These are phyloP conservation scores for Penicillium malachiteum DNA, from an alignment of 495 filamentous ascomycete genomes.

Conservation along the genomic window DNA sequence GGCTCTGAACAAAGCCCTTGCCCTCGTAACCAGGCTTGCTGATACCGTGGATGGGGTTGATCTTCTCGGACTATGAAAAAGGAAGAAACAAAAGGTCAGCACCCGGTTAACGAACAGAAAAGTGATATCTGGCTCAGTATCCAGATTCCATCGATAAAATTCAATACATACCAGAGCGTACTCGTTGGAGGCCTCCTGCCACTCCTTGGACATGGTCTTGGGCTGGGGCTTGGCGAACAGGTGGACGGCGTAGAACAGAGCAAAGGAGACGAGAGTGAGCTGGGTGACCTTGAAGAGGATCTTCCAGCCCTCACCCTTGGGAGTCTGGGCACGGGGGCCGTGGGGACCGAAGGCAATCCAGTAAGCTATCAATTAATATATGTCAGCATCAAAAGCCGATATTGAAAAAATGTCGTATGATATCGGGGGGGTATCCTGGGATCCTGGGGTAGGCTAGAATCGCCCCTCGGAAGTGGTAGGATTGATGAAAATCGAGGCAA, in stretches of 20 bases:
- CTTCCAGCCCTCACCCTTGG: conserved; percentile 77
- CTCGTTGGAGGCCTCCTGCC: conserved; percentile 88
- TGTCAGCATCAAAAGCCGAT: neutral
- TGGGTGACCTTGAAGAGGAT: conserved; percentile 67
- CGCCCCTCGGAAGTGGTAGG: conserved; percentile 23
- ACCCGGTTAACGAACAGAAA: neutral
- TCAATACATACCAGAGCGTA: conserved; percentile 71
- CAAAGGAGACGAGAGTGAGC: conserved; percentile 59
- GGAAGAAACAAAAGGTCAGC: conserved; percentile 17
- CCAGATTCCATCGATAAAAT: neutral
- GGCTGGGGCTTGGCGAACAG: conserved; percentile 66
- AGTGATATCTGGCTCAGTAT: neutral
- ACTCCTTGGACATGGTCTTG: conserved; percentile 91
- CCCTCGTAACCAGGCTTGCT: conserved; percentile 77
- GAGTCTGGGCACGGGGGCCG: conserved; percentile 77
- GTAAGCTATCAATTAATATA: conserved; percentile 65
- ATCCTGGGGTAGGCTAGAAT: neutral
- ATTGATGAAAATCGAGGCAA: conserved; percentile 5
- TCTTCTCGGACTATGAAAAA: conserved; percentile 66
- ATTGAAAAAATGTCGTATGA: conserved; percentile 5
- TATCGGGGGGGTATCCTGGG: conserved; percentile 1
- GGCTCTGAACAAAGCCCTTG: conserved; percentile 79
- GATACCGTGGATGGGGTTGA: conserved; percentile 84
- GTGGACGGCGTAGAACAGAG: conserved; percentile 64
- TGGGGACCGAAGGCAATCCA: conserved; percentile 97